Evolutionary conservation across 192 early-diverging fungal species (phyloP), one percentile per base, ranked within the genome.

Genomic region (Mortierella antarctica): DNA sequence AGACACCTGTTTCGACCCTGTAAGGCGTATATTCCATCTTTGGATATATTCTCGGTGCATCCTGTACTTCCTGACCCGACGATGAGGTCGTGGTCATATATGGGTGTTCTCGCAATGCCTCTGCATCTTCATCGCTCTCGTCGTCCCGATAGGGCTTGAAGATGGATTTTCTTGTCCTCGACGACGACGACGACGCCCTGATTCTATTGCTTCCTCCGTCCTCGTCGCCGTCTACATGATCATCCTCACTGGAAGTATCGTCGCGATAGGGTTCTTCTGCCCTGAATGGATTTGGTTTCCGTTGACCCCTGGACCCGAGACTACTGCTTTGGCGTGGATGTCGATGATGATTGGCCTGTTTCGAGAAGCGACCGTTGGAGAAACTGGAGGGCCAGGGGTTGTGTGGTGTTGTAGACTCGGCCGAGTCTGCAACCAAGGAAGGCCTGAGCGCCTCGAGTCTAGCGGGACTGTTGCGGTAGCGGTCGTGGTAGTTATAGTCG

Each of bases 321-420:
- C 7, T 1, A 4, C 39, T 40, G 31, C 23, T 20, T 14, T 40
- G 6, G 4, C 50, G 31, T 12, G 4, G 17, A 23, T 52, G 62
- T 51, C 48, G 49, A 51, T 31, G 21, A 9, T 41, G 17, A 52
- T 40, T 56, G 4, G 57, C 9, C 11, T 61, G 53, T 31, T 57
- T 57, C 9, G 67, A 71, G 21, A 78, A 71, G 1, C 62, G 75
- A 60, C 68, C 66, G 52, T 71, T 67, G 21, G 68, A 60, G 46
- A 78, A 60, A 10, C n/a, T 40, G 7, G 75, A 71, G 13, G 75
- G 68, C 75, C 75, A 78, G 51, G 67, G 62, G 63, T 51, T 59
- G 39, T 62, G 31, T 40, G 39, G 56, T 57, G 9, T 67, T 65
- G 18, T 59, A 15, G 57, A 40, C 31, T 12, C 31, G 31, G 31